Base-by-base conservation (phyloP, 805 yeast genomes). In the Suhomyces prunicola region DNA sequence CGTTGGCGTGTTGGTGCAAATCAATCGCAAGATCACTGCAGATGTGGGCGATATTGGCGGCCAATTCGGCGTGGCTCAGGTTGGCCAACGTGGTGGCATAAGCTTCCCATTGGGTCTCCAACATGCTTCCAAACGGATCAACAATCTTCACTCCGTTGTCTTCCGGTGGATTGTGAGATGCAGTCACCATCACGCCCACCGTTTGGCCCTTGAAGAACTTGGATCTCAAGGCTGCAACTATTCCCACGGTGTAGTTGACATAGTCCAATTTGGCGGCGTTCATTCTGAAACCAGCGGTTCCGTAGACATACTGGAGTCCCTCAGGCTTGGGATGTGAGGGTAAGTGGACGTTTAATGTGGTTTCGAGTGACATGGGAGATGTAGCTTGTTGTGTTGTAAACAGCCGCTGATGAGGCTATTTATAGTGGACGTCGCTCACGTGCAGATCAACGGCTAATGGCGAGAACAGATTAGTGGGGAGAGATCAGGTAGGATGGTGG, bases 231-330 rank as follows among this genome's bases (percentile, higher is more conserved):
- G 85, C 74, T 0, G 99, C 97, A 26, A 92, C 67, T 17, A 91
- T 74, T 2, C 97, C 97, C 15, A 88, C 90, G 6, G 93, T 62
- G 54, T 50, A 57, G 69, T 90, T 87, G 31, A 92, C 93, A 15
- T 90, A 85, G 65, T 90, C 96, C 58, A 93, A 73, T 15, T 78
- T 69, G 19, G 71, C 65, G 1, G 96, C 92, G 47, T 82, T 74
- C 73, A 86, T 85, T 54, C 99, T 82, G 73, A 94, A 94, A 7
- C 99, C 99, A 1, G 99, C 99, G 0, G 99, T 94, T n/a, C 99
- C 99, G 63, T 94, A 94, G 15, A 82, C 71, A 64, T 83, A 86
- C 10, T 50, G 54, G 41, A 64, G 51, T 40, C 56, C 57, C 19
- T 60, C 65, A 2, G 86, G 83, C 52, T 81, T 82, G 27, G 78